Percentiles rank a stretch among this genome's conserved stretches.
phyloP scores from a whole-genome alignment of 257 asterid species.

The Przewalskia tangutica region DNA sequence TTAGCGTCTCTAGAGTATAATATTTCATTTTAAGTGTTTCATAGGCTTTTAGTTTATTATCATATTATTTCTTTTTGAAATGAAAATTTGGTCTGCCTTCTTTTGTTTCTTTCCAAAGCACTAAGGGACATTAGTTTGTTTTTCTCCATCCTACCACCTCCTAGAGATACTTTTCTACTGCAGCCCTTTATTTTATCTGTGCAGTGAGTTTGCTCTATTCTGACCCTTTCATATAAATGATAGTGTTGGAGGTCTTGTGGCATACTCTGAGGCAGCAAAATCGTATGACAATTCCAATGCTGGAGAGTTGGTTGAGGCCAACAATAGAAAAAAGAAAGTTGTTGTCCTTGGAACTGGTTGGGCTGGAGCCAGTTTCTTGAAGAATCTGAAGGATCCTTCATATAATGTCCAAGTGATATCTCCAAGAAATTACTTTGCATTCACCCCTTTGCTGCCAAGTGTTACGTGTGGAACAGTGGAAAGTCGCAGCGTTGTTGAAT shows the following conservation, averaged over 20 bases:
- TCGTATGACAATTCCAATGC: conserved; percentile 21
- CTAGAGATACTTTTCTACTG: background rate
- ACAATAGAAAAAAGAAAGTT: conserved; percentile 56
- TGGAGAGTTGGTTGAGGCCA: conserved; percentile 24
- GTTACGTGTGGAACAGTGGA: conserved; percentile 95
- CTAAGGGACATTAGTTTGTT: background rate
- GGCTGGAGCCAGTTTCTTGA: conserved; percentile 93
- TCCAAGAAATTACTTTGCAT: conserved; percentile 90
- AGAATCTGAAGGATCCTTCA: conserved; percentile 55
- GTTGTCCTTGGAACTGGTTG: conserved; percentile 99
- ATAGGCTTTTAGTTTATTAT: background rate
- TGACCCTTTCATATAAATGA: conserved; percentile 5
- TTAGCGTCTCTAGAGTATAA: background rate
- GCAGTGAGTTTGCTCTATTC: background rate
- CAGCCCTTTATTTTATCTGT: conserved; percentile 1
- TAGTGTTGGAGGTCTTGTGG: conserved; percentile 84
- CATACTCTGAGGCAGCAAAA: conserved; percentile 65
- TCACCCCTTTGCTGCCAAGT: conserved; percentile 91
- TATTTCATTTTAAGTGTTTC: background rate
- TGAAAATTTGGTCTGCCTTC: background rate
- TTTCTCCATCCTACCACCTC: background rate
- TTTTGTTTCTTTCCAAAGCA: background rate
- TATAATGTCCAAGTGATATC: conserved; percentile 90
- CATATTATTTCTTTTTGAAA: background rate
- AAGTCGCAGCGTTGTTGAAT: conserved; percentile 92